Base-by-base conservation (phyloP, 2,329 filamentous ascomycete species). In the Talaromyces verruculosus region DNA sequence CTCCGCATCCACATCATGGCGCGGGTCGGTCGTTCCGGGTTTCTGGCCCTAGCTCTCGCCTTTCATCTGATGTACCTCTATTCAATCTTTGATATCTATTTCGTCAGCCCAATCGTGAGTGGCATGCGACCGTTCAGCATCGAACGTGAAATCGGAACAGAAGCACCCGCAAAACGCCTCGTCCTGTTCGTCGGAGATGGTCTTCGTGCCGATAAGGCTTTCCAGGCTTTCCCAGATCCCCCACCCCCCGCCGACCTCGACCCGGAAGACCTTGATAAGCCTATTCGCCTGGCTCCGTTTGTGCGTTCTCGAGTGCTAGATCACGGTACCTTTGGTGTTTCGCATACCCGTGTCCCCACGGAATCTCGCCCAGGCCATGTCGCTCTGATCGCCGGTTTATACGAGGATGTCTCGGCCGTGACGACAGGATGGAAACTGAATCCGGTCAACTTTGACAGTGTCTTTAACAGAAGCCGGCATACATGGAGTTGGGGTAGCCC, bases 401-500 rank as follows among this genome's bases (percentile, higher is more conserved):
- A 99, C 76, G 95, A 99, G 79, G 95, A 99, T 82, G 95, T 99
- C 1, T 98, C 95, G 39, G 91, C 95, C 1, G 95, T 99, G 22
- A 96, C 91, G 35, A 99, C 96, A 0, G 95, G 95, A 17, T 99
- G 95, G 95, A 98, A 99, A 80, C 82, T 97, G 71, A 99, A 99
- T 76, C 95, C 95, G 0, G 95, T 99, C 74, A 91, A 98, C 75
- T 99, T 99, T 74, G 95, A 99, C 81, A 98, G 94, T 74, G 93
- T 99, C 11, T 99, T 99, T 85, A 99, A 99, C 77, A 88, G 92
- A 68, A 98, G 94, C 75, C 85, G 90, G 55, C 96, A 99, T 80
- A 99, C 96, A 7, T 99, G 95, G 95, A 97, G 93, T 78, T 99
- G 95, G 95, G 95, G 95, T 1, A 97, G 93, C 74, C 95, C 95